A percentile compares a stretch with the other conserved stretches of the same genome.
Conservation (phyloP, 371 early-diverging fungal species). For the Mortierella sp. region DNA sequence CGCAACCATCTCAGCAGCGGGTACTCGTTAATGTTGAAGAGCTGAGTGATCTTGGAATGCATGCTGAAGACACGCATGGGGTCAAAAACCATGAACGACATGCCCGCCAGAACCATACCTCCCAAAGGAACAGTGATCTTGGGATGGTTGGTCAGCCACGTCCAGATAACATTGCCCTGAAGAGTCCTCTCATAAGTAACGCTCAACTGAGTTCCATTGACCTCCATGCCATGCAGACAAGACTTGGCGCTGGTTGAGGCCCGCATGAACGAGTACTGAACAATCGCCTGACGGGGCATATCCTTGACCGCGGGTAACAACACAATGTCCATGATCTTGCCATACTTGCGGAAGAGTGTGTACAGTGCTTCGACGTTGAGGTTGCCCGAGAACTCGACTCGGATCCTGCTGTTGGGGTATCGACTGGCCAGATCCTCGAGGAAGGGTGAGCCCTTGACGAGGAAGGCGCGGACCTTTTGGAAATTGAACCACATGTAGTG, state of each 20-base stretch:
- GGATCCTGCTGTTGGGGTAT: conserved; percentile 68
- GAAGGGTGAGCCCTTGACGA: conserved; percentile 84
- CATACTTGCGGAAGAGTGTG: conserved; percentile 80
- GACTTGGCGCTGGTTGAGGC: conserved; percentile 89
- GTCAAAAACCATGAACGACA: conserved; percentile 89
- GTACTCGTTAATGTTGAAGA: conserved; percentile 79
- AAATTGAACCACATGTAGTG: conserved; percentile 71
- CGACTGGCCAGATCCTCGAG: conserved; percentile 86
- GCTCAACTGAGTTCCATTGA: conserved; percentile 75
- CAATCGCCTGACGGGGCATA: conserved; percentile 78
- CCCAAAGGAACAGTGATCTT: conserved; percentile 78
- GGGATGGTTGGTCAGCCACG: conserved; percentile 80
- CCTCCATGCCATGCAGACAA: conserved; percentile 83
- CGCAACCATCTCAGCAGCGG: conserved; percentile 70
- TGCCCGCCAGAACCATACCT: conserved; percentile 78
- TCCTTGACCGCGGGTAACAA: conserved; percentile 75
- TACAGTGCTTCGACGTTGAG: conserved; percentile 79
- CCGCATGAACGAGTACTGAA: conserved; percentile 79
- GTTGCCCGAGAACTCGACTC: conserved; percentile 31
- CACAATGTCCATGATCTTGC: conserved; percentile 83
- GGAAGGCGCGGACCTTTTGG: conserved; percentile 68
- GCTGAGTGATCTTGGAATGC: conserved; percentile 81
- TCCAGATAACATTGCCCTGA: conserved; percentile 70
- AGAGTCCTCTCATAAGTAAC: conserved; percentile 78
- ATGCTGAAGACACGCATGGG: conserved; percentile 91